Conservation (phyloP, 2,329 filamentous ascomycete species). For the Monilinia vaccinii-corymbosi region DNA sequence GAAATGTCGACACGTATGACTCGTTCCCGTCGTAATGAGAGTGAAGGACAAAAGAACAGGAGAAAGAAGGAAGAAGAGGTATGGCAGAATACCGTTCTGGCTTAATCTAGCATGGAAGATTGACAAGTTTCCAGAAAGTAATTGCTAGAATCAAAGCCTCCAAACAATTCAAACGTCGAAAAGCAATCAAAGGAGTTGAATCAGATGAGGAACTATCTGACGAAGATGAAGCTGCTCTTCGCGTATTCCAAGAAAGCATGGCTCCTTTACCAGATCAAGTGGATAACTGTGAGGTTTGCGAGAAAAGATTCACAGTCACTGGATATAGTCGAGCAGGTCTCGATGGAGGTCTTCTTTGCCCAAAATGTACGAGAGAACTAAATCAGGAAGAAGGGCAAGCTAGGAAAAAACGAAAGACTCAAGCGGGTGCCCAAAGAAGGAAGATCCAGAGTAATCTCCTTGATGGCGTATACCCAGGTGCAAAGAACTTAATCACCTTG, state of each 20-base stretch:
- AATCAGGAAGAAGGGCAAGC: constrained; percentile 55
- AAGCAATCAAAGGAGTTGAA: constrained; percentile 34
- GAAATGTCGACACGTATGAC: constrained; percentile 21
- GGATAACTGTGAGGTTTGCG: constrained; percentile 78
- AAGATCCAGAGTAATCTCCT: constrained; percentile 77
- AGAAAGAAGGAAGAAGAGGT: constrained; percentile 35
- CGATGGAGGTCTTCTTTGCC: constrained; percentile 78
- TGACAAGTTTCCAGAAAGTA: constrained; percentile 33
- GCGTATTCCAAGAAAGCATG: constrained; percentile 39
- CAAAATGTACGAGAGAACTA: constrained; percentile 67
- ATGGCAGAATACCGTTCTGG: constrained; percentile 13
- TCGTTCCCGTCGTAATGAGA: constrained; percentile 19
- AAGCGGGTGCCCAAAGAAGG: constrained; percentile 49
- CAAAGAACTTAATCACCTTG: constrained; percentile 57
- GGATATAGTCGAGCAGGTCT: constrained; percentile 76
- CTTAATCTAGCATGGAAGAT: not conserved
- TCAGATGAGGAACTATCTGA: constrained; percentile 35
- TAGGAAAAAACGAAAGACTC: constrained; percentile 47
- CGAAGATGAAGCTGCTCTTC: constrained; percentile 40
- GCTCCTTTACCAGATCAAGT: constrained; percentile 56
- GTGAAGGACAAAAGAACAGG: constrained; percentile 26
- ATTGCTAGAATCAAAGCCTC: constrained; percentile 54
- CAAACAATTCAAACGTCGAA: constrained; percentile 46
- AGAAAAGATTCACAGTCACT: constrained; percentile 86
- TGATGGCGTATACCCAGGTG: constrained; percentile 60